Percentiles rank a stretch among this genome's conserved stretches.
Conservation (phyloP, 257 asterid genomes). For the Ilex asprella region DNA sequence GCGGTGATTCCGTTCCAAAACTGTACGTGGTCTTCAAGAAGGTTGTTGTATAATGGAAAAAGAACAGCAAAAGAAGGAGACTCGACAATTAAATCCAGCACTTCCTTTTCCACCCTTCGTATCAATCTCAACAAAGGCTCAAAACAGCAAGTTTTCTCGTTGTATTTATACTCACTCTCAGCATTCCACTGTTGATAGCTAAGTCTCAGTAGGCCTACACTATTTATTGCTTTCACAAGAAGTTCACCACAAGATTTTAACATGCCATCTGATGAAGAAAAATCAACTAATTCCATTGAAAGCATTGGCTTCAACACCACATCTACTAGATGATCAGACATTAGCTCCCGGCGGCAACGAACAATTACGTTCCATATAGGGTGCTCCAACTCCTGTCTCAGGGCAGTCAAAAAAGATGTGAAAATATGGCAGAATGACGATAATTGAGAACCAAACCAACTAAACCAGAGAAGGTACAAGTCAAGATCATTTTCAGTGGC, state of each 20-base stretch:
- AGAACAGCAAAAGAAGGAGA: slow-evolving; percentile 51
- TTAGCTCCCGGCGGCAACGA: slow-evolving; percentile 33
- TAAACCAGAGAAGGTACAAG: slow-evolving; percentile 67
- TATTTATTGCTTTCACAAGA: slow-evolving; percentile 42
- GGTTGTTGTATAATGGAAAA: slow-evolving; percentile 42
- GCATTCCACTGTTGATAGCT: slow-evolving; percentile 76
- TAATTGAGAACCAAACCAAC: slow-evolving; percentile 54
- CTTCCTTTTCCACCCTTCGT: slow-evolving; percentile 47
- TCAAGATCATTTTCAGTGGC: slow-evolving; percentile 63
- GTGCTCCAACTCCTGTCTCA: slow-evolving; percentile 54
- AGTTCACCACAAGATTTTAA: slow-evolving; percentile 25
- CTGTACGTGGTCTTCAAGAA: slow-evolving; percentile 70
- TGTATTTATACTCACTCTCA: slow-evolving; percentile 28
- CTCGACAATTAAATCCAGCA: slow-evolving; percentile 52
- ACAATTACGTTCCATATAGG: slow-evolving; percentile 62
- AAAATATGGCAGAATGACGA: slow-evolving; percentile 47
- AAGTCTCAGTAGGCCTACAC: slow-evolving; percentile 50
- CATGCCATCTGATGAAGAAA: slow-evolving; percentile 29
- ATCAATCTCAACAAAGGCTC: slow-evolving; percentile 40
- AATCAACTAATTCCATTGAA: slow-evolving; percentile 39
- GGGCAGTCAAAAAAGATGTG: slow-evolving; percentile 33
- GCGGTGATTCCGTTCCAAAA: slow-evolving; percentile 56
- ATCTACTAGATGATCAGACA: slow-evolving; percentile 24
- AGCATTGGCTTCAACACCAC: slow-evolving; percentile 33
- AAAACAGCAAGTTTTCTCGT: slow-evolving; percentile 27